phyloP scores from a whole-genome alignment of 495 filamentous ascomycete species.

The Xylaria longipes region DNA sequence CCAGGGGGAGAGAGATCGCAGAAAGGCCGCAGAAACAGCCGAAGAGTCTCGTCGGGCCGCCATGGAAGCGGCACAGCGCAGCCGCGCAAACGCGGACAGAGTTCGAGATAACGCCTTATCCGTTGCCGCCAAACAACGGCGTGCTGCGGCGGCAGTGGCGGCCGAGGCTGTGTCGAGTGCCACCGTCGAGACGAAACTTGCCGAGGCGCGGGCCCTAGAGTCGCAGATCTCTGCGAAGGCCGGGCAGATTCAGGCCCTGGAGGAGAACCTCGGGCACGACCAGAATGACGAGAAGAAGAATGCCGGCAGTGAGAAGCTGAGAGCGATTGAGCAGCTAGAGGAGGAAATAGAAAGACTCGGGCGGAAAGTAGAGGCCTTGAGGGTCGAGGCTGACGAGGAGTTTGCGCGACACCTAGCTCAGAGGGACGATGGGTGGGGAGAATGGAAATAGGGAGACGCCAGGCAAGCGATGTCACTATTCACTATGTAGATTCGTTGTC shows the following conservation, averaged over 20 bases:
- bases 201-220: conserved; percentile 39
- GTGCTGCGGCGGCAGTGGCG: not conserved
- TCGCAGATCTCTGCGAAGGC: conserved; percentile 35
- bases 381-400: conserved; percentile 35
- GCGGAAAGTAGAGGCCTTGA: conserved; percentile 25
- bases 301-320: not conserved
- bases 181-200: conserved; percentile 32
- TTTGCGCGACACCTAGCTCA: conserved; percentile 23
- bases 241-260: conserved; percentile 27
- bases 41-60: not conserved
- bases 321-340: conserved; percentile 22
- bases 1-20: not conserved
- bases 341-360: conserved; percentile 27
- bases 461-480: not conserved
- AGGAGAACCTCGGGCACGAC: conserved; percentile 2
- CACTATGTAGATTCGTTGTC: not conserved
- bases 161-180: not conserved
- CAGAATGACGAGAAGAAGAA: conserved; percentile 16
- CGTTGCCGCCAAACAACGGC: not conserved
- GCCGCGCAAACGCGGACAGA: not conserved
- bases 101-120: not conserved
- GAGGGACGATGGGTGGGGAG: not conserved
- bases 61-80: not conserved
- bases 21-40: not conserved
- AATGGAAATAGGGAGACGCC: not conserved